These are phyloP conservation scores for Tanacetum coccineum DNA, from an alignment of 129 eudicot genomes.

Conservation along the genomic window DNA sequence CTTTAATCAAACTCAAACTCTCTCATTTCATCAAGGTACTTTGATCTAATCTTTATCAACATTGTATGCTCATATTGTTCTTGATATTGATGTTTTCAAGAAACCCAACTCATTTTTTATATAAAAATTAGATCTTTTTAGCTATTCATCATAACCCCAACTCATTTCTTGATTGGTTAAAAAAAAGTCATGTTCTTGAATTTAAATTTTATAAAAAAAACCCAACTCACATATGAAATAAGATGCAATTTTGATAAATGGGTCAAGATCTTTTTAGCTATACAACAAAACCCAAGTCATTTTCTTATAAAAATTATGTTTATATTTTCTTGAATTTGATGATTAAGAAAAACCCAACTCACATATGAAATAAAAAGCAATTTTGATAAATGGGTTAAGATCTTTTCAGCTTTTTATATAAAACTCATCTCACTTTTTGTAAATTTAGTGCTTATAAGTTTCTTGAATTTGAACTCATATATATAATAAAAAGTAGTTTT, in stretches of 20 bases:
- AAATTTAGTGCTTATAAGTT: background rate
- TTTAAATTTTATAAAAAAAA: background rate
- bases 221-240: conserved; percentile 9
- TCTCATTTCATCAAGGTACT: conserved; percentile 21
- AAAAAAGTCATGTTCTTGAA: conserved; percentile 6
- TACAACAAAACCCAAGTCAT: background rate
- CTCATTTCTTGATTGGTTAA: background rate
- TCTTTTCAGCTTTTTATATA: background rate
- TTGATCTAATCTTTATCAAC: conserved; percentile 11
- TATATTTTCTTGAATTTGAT: conserved; percentile 11
- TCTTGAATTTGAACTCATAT: conserved; percentile 13
- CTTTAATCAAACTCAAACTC: conserved; percentile 21
- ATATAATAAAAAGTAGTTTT: conserved; percentile 14
- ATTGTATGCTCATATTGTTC: conserved; percentile 18
- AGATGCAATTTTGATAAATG: conserved; percentile 8
- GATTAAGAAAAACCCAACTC: conserved; percentile 3
- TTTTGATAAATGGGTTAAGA: conserved; percentile 12
- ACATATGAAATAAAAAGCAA: background rate
- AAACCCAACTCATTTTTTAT: background rate
- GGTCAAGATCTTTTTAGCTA: conserved; percentile 2
- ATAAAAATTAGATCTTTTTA: background rate
- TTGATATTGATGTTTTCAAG: conserved; percentile 16
- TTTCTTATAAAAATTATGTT: background rate
- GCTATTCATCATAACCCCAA: background rate
- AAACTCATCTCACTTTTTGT: background rate